Base-by-base conservation (phyloP, 768 basidiomycete genomes). In the Kwoniella europaea region DNA sequence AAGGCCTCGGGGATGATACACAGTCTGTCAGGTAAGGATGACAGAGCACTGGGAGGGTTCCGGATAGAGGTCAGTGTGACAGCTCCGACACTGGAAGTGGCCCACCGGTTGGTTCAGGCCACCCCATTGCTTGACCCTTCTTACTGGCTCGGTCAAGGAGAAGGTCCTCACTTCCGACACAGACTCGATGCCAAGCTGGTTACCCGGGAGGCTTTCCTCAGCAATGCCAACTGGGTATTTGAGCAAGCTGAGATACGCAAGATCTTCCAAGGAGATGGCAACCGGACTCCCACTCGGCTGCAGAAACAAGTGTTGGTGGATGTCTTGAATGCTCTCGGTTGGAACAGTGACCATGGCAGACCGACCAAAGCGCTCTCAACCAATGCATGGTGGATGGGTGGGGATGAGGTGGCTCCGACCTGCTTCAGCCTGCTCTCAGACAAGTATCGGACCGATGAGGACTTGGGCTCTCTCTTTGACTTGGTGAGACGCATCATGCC, bases 191-290 rank as follows among this genome's bases (percentile, higher is more conserved):
- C 60, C 15, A 59, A 42, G 12, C n/a, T 71, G n/a, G 56, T 68
- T 43, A 69, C 54, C 54, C 10, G 52, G 52, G 43, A 44, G 16
- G 71, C 35, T 15, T 44, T 73, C 41, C 66, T 76, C 10, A 66
- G 22, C 27, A 76, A 76, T 58, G 75, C 75, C 55, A 71, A 68
- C 58, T 76, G 69, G 69, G 75, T 76, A 18, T 68, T 69, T 35
- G 55, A 71, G 16, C 60, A 65, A 56, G 73, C 73, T 62, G 20
- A 6, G 9, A 22, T 16, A 10, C 15, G 15, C 22, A 24, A 24
- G 24, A 24, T 24, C 24, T 24, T 24, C 24, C 24, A 24, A 24
- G 24, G 24, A 24, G 24, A 24, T 24, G 24, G 24, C 24, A 24
- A 24, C 24, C 24, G 24, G 24, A 24, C 24, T 24, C 24, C 24